Conservation (phyloP, 768 basidiomycete genomes). For the Panellus pusillus region DNA sequence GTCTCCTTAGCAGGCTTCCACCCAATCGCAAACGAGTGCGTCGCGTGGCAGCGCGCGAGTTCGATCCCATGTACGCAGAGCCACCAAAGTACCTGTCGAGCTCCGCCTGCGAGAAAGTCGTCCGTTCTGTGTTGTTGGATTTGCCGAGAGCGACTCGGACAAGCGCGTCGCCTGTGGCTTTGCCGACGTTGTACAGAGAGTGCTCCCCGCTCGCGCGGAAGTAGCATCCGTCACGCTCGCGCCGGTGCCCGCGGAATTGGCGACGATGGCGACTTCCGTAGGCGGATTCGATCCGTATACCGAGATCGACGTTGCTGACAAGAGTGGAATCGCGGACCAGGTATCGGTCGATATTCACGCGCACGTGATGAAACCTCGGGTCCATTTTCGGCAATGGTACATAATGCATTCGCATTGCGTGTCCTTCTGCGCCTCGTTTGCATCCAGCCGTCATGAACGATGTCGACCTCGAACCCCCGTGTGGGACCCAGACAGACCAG, state of each 20-base stretch:
- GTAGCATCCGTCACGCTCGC: constrained; percentile 53
- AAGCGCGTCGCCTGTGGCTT: constrained; percentile 37
- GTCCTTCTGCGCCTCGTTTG: no score
- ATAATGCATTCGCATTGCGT: no score
- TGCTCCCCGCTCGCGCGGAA: constrained; percentile 54
- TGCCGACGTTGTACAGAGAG: constrained; percentile 39
- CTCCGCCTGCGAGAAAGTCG: constrained; percentile 47
- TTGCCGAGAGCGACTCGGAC: constrained; percentile 39
- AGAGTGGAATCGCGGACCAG: no score
- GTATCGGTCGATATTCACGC: no score
- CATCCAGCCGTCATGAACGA: no score
- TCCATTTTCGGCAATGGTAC: no score
- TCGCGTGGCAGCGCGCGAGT: constrained; percentile 26
- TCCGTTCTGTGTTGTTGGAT: constrained; percentile 39
- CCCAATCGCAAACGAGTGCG: constrained; percentile 24
- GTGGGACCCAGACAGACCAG: no score
- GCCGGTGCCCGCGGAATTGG: constrained; percentile 28
- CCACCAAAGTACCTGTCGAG: constrained; percentile 39
- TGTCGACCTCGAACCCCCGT: no score
- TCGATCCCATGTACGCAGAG: constrained; percentile 22
- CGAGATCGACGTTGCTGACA: no score
- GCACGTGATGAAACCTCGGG: no score
- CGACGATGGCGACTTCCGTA: constrained; percentile 29
- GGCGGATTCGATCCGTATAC: no score
- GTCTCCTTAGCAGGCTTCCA: constrained; percentile 27